Evolutionary conservation across 73 alveolate species (phyloP).

Genomic region (Paramecium caudatum): DNA sequence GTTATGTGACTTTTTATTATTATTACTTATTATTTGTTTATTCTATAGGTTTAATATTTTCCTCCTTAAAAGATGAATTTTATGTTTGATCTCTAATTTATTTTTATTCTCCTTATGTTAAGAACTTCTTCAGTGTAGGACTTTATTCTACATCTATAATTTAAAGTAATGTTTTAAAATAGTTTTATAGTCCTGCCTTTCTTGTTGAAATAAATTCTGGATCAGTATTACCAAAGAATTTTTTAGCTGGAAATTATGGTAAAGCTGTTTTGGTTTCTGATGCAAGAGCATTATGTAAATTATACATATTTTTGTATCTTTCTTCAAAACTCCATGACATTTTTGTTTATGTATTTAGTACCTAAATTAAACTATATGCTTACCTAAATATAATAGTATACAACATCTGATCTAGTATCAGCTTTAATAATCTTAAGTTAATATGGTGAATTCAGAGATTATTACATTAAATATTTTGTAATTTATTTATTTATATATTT

Average conservation of each 20-base stretch:
- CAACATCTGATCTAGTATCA: conserved; percentile 28
- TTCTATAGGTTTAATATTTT: background rate
- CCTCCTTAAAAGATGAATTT: conserved; percentile 18
- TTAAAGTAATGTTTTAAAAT: conserved; percentile 28
- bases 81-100: background rate
- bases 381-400: conserved; percentile 44
- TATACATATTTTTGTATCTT: conserved; percentile 38
- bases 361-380: background rate
- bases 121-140: conserved; percentile 20
- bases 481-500: too few species aligned
- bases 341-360: conserved; percentile 26
- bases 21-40: background rate
- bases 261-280: background rate
- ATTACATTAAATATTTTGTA: conserved; percentile 43
- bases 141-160: conserved; percentile 18
- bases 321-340: conserved; percentile 63
- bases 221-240: conserved; percentile 58
- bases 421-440: conserved; percentile 35
- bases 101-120: conserved; percentile 59
- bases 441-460: background rate
- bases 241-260: conserved; percentile 46
- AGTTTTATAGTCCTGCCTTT: conserved; percentile 59
- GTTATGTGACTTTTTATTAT: background rate
- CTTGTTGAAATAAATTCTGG: conserved; percentile 50
- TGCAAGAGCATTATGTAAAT: background rate